Conservation (phyloP, 1,139 yeast genomes). For the Debaryomycetaceae sp. region DNA sequence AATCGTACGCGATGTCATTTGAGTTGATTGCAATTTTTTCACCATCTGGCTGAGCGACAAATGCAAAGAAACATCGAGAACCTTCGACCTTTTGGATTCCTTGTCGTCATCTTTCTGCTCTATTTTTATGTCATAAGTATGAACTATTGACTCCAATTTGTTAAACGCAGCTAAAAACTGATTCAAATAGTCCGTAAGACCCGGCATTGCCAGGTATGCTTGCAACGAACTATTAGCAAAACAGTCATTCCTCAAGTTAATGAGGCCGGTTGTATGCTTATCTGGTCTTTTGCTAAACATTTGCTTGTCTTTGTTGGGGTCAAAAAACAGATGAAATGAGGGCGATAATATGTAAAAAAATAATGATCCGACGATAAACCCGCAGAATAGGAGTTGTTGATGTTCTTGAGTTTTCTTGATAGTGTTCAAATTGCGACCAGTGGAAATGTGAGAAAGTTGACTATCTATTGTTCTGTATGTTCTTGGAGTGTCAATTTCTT, state of each 20-base stretch:
- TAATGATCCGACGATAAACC: conserved; percentile 8
- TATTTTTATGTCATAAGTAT: conserved; percentile 18
- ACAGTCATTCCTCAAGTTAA: conserved; percentile 83
- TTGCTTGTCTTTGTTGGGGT: conserved; percentile 8
- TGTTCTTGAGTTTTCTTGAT: background rate
- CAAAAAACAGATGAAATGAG: conserved; percentile 6
- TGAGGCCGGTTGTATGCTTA: conserved; percentile 74
- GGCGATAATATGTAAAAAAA: conserved; percentile 25
- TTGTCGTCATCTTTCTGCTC: conserved; percentile 7
- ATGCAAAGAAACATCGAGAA: conserved; percentile 48
- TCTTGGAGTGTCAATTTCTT: background rate
- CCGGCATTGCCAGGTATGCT: conserved; percentile 71
- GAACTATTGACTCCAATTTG: conserved; percentile 26
- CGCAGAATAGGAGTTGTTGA: conserved; percentile 5
- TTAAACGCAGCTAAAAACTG: conserved; percentile 27
- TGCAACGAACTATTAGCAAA: conserved; percentile 91
- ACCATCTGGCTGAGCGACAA: conserved; percentile 53
- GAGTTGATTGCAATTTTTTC: conserved; percentile 60
- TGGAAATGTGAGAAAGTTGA: background rate
- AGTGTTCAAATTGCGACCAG: background rate
- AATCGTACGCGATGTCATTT: conserved; percentile 49
- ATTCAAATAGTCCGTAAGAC: conserved; percentile 60
- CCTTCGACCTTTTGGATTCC: conserved; percentile 19
- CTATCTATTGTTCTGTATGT: background rate
- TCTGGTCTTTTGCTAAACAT: conserved; percentile 63